Percentiles rank a stretch among this genome's conserved stretches.
Evolutionary conservation across 768 basidiomycete species (phyloP).

Genomic region (Leccinum olivaceopallidum): DNA sequence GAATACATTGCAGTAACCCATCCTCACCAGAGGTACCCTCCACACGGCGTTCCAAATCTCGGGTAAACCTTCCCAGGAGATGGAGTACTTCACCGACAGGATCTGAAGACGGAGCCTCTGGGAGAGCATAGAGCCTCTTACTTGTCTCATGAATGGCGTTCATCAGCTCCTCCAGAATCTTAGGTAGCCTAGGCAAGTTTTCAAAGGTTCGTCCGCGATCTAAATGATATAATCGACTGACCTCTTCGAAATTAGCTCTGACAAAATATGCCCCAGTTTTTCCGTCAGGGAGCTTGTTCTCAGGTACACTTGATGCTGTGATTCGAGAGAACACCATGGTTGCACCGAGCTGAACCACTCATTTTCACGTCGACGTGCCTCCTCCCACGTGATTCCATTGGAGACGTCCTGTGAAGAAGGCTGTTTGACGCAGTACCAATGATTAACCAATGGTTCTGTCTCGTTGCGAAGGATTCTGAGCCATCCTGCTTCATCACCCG

Average conservation of each 20-base stretch:
- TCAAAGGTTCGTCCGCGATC: background rate
- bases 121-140: slow-evolving; percentile 34
- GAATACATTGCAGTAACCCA: slow-evolving; percentile 59
- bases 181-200: slow-evolving; percentile 49
- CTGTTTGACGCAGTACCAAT: slow-evolving; percentile 44
- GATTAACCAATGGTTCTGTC: slow-evolving; percentile 31
- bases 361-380: slow-evolving; percentile 58
- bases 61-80: slow-evolving; percentile 47
- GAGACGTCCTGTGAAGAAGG: slow-evolving; percentile 31
- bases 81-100: slow-evolving; percentile 56
- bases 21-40: slow-evolving; percentile 53
- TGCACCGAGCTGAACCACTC: slow-evolving; percentile 53
- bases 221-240: slow-evolving; percentile 25
- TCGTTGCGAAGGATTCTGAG: slow-evolving; percentile 56
- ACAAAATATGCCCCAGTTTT: slow-evolving; percentile 60
- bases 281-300: slow-evolving; percentile 58
- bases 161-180: slow-evolving; percentile 59
- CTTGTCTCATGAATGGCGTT: slow-evolving; percentile 43
- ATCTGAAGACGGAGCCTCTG: slow-evolving; percentile 54
- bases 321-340: slow-evolving; percentile 58
- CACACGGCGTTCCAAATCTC: slow-evolving; percentile 45
- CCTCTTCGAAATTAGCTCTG: slow-evolving; percentile 64
- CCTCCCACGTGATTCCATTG: slow-evolving; percentile 47
- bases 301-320: slow-evolving; percentile 49
- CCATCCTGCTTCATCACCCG: slow-evolving; percentile 43